Base-by-base conservation (phyloP, 164 flowering plant species). In the Umbilicus rupestris region DNA sequence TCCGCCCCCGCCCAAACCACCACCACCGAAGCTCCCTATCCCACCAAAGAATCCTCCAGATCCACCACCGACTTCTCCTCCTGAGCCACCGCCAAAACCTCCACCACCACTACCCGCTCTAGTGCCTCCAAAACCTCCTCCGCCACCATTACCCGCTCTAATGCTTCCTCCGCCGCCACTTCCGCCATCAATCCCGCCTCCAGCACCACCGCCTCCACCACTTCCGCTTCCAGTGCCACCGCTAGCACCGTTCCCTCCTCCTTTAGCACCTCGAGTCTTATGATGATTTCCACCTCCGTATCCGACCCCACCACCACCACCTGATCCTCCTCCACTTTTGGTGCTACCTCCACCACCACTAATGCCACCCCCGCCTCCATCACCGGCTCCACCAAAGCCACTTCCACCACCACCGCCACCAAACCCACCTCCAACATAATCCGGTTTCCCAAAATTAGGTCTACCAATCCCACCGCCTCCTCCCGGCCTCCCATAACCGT, bases 401-500 rank as follows among this genome's bases (percentile, higher is more conserved):
- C 59, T 28, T 9, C 59, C 60, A 26, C 60, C 60, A 28, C 31
- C 60, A 55, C 44, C 44, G 1, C 44, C 44, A 41, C 12, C 44
- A 41, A 52, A 2, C 2, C 33, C 31, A 11, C 60, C 31, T 2
- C 60, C 60, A 49, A 49, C 55, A 49, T 2, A 20, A 49, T 1
- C 55, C 10, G 55, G 55, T 49, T 20, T 49, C 55, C 55, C 55
- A 55, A 28, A 55, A n/a, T n/a, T n/a, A n/a, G n/a, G n/a, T n/a
- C n/a, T n/a, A n/a, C n/a, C n/a, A n/a, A n/a, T n/a, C n/a, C n/a
- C n/a, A n/a, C n/a, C n/a, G n/a, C n/a, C n/a, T n/a, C n/a, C n/a
- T 14, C 8, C 28, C 0, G 60, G 60, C 19, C 35, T 12, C 60
- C 60, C 31, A 55, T 26, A 55, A 55, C 33, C 7, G 5, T 55